Base-by-base conservation (phyloP, 306 rosid genomes). In the Fragaria nilgerrensis region DNA sequence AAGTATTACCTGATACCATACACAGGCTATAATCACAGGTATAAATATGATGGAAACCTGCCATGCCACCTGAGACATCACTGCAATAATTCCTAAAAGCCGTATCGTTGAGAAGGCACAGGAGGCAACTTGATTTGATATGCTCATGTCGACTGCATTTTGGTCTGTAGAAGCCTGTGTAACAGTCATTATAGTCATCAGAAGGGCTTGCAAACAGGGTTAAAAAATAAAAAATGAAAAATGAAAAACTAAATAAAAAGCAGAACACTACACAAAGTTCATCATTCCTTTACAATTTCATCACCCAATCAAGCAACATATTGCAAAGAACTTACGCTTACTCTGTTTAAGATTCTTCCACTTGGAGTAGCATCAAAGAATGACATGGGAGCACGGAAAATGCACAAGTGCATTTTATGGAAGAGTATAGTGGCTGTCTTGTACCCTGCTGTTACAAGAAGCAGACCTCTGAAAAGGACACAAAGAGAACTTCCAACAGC, bases 321-420 rank as follows among this genome's bases (percentile, higher is more conserved):
- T 58, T 45, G 58, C 14, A 48, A 22, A 64, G 25, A 36, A 7
- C 49, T 20, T 75, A 53, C 53, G 68, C 90, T 76, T 84, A 92
- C 97, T 78, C 97, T 85, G 47, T 89, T 94, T 58, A 94, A 81
- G 83, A 92, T 90, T 82, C 96, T 70, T 43, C 96, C 98, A 78
- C 95, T 90, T 32, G 96, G 96, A 65, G 98, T 92, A 77, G 97
- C 84, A 83, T 94, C 95, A 17, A 92, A 94, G 78, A 94, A 94
- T 16, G 97, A 86, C 98, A 92, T 92, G 10, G 98, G 93, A 7
- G 97, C 93, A 4, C 92, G 91, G 55, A 94, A 94, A 79, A 94
- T 84, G 88, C 90, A 77, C 0, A 43, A 39, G 77, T 94, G 95
- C 98, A 92, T 92, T 86, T 90, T 88, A 72, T 81, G 76, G 79